These are phyloP conservation scores for Isoetes engelmannii DNA, from an alignment of 83 land plant species.

Conservation along the genomic window DNA sequence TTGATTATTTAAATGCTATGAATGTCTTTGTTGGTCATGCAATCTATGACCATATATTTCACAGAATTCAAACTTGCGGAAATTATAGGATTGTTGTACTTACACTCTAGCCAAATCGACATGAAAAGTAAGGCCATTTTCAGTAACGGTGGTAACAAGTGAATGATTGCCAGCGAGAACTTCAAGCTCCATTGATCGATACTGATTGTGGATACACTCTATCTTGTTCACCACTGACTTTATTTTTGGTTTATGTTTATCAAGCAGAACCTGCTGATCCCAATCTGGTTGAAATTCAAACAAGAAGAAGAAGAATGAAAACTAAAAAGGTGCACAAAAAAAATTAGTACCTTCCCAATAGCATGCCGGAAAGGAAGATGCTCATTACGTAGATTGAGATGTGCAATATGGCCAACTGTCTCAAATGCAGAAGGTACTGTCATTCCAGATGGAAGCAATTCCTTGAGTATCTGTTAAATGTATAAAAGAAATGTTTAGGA, in stretches of 20 bases:
- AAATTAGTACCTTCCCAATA: slow-evolving; percentile 67
- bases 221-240: slow-evolving; percentile 79
- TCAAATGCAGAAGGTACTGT: slow-evolving; percentile 65
- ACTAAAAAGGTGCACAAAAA: neutral
- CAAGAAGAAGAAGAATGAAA: too few species aligned
- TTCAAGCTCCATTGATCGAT: slow-evolving; percentile 80
- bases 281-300: too few species aligned
- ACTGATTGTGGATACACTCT: slow-evolving; percentile 61
- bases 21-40: too few species aligned
- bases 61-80: too few species aligned
- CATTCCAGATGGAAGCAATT: slow-evolving; percentile 56
- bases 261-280: slow-evolving; percentile 60
- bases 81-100: slow-evolving; percentile 13
- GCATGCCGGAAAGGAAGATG: slow-evolving; percentile 58
- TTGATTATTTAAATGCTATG: too few species aligned
- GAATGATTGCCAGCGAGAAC: slow-evolving; percentile 85
- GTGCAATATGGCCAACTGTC: slow-evolving; percentile 84
- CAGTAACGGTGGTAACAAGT: slow-evolving; percentile 69
- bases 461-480: slow-evolving; percentile 48
- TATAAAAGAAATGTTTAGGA: too few species aligned
- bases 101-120: slow-evolving; percentile 84
- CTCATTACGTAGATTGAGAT: slow-evolving; percentile 64
- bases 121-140: slow-evolving; percentile 74
- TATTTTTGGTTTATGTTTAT: slow-evolving; percentile 70
- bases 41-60: too few species aligned